Base-by-base conservation (phyloP, 1,139 yeast genomes). In the Zygoascus sp. region DNA sequence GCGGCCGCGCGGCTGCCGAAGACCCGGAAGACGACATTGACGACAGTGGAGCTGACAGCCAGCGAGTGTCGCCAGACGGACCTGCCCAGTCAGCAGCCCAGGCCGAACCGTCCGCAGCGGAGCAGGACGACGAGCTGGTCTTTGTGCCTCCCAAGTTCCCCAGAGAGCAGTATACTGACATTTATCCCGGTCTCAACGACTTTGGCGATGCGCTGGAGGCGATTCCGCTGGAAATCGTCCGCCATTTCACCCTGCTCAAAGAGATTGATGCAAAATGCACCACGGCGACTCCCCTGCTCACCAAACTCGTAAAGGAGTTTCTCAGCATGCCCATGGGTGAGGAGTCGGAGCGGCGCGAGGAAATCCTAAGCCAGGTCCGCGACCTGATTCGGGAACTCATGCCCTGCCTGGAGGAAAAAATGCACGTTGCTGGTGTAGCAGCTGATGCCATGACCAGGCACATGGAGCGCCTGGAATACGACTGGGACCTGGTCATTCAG, bases 241-340 rank as follows among this genome's bases (percentile, higher is more conserved):
- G 92, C 48, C 92, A 90, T 63, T 81, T 90, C 65, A 92, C 98
- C 0, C 71, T 89, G 22, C 72, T 92, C 54, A 86, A 89, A 62
- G 98, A 92, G 63, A 89, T 92, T 47, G 97, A 90, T 60, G 97
- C 97, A 52, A 90, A 92, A 65, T 88, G 96, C 64, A 85, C 85
- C 42, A 75, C 79, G 50, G 75, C 87, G 0, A 74, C 83, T 20
- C 96, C 96, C 0, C 72, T 74, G 55, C 73, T 90, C 52, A 79
- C 80, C 51, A 64, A 70, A 13, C 73, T 76, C 53, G 84, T 89
- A 46, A 72, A 72, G 40, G 65, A 68, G 48, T 84, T 86, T 49
- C 53, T 46, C 42, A 45, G 46, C 30, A 46, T 52, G 47, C 53
- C 58, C 5, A 44, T 48, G n/a, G 49, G 53, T 5, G 40, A 34